Conservation (phyloP, 2,329 filamentous ascomycete genomes). For the Akanthomyces dipterigenus region DNA sequence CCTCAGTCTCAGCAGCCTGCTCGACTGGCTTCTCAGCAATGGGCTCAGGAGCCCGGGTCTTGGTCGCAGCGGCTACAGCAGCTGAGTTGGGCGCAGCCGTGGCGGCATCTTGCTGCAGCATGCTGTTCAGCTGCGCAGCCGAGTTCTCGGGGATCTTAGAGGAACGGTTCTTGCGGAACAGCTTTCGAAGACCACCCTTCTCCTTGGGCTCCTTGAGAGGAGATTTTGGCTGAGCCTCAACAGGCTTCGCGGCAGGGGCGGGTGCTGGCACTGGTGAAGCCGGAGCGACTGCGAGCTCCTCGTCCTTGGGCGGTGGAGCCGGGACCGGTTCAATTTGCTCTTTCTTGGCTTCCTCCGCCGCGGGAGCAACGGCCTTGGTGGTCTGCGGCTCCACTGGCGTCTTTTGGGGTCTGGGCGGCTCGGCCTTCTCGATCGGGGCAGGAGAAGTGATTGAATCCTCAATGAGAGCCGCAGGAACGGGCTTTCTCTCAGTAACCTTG, state of each 20-base stretch:
- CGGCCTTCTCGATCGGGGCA: not conserved
- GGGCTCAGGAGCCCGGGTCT: conserved; percentile 18
- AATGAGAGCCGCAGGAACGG: not conserved
- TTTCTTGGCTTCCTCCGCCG: not conserved
- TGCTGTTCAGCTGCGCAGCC: conserved; percentile 42
- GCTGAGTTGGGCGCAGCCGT: no score
- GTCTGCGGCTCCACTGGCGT: not conserved
- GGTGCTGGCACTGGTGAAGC: conserved; percentile 28
- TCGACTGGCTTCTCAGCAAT: conserved; percentile 8
- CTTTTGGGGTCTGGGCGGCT: not conserved
- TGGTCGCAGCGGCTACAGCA: conserved; percentile 12
- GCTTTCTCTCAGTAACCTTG: conserved; percentile 4
- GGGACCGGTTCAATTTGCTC: not conserved
- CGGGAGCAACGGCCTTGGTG: not conserved
- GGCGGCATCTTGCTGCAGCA: conserved; percentile 36
- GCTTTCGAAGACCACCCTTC: conserved; percentile 52
- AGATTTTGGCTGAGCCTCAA: not conserved
- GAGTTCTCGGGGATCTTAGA: conserved; percentile 52
- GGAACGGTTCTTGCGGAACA: conserved; percentile 58
- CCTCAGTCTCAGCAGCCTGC: not conserved
- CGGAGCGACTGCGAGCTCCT: conserved; percentile 11
- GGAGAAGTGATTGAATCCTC: not conserved
- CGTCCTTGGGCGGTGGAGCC: conserved; percentile 20
- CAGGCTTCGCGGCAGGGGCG: conserved; percentile 18
- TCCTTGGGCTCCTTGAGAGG: conserved; percentile 31